Percentiles rank a stretch among this genome's conserved stretches.
Conservation (phyloP, 176 grass and related monocot genomes). For the Raddia guianensis region DNA sequence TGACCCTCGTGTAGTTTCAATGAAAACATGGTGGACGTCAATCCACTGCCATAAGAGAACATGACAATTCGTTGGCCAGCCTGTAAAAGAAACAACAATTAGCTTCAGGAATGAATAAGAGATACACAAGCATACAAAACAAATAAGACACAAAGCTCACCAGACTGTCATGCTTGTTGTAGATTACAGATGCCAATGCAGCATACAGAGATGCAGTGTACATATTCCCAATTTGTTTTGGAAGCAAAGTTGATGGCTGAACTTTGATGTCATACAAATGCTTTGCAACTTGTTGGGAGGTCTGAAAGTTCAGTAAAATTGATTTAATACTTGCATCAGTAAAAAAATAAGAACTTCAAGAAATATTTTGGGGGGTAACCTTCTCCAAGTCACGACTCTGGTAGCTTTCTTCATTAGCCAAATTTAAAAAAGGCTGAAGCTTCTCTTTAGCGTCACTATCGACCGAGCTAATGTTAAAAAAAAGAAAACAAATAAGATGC, state of each 20-base stretch:
- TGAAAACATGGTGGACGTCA: slow-evolving; percentile 86
- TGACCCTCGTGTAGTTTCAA: slow-evolving; percentile 70
- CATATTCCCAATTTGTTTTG: slow-evolving; percentile 91
- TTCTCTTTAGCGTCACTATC: slow-evolving; percentile 66
- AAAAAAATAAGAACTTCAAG: slow-evolving; percentile 36
- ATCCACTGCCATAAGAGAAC: slow-evolving; percentile 99
- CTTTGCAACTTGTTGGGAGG: slow-evolving; percentile 94
- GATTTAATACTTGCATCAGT: slow-evolving; percentile 8
- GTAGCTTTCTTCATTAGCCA: slow-evolving; percentile 76
- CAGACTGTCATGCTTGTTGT: slow-evolving; percentile 68
- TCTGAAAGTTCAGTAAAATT: slow-evolving; percentile 48
- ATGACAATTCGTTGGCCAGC: slow-evolving; percentile 77
- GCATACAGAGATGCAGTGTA: slow-evolving; percentile 88
- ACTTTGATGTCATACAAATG: slow-evolving; percentile 80
- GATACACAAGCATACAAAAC: slow-evolving; percentile 13
- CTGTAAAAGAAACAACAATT: slow-evolving; percentile 51
- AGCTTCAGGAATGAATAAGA: not conserved
- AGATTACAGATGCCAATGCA: slow-evolving; percentile 69
- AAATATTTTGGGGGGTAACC: slow-evolving; percentile 43
- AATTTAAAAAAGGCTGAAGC: slow-evolving; percentile 62
- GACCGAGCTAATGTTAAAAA: slow-evolving; percentile 56
- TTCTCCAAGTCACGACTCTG: slow-evolving; percentile 83
- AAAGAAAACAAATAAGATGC: slow-evolving; percentile 10
- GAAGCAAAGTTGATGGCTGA: slow-evolving; percentile 69
- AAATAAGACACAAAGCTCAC: slow-evolving; percentile 34